A percentile compares a stretch with the other conserved stretches of the same genome.
Evolutionary conservation across 2,329 filamentous ascomycete genomes (phyloP).

Genomic region (Aspergillus hiratsukae): DNA sequence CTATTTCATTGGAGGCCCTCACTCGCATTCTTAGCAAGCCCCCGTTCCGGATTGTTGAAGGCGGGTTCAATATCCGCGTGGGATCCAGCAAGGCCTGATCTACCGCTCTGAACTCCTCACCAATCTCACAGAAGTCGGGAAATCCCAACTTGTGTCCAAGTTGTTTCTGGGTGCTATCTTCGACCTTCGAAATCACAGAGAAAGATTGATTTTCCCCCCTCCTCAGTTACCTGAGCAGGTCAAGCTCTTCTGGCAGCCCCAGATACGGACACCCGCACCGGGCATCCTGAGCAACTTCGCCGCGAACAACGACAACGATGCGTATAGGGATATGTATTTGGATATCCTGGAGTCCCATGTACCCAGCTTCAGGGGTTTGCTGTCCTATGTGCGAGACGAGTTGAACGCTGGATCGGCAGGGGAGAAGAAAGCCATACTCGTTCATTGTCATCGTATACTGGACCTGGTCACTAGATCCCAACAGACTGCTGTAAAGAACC

Average conservation of each 20-base stretch:
- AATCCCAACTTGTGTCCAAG: not conserved
- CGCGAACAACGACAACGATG: not conserved
- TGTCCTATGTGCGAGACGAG: not conserved
- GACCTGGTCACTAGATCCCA: no score
- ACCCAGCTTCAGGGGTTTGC: not conserved
- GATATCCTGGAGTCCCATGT: not conserved
- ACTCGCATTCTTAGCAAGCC: no score
- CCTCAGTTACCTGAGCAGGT: no score
- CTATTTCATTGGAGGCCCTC: no score
- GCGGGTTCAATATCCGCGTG: not conserved
- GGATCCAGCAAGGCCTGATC: no score
- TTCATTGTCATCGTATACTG: not conserved
- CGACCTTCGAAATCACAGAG: not conserved
- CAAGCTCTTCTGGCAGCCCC: no score
- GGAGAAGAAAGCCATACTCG: not conserved
- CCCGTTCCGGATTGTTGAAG: no score
- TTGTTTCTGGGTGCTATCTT: not conserved
- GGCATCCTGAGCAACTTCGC: not conserved
- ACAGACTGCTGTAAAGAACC: no score
- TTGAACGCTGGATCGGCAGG: not conserved
- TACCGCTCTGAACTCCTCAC: not conserved
- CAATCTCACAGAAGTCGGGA: not conserved
- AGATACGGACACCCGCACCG: no score
- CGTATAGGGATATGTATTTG: not conserved
- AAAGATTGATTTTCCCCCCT: not conserved